phyloP scores from a whole-genome alignment of 2,329 filamentous ascomycete genomes.

The Scytalidium lignicola region DNA sequence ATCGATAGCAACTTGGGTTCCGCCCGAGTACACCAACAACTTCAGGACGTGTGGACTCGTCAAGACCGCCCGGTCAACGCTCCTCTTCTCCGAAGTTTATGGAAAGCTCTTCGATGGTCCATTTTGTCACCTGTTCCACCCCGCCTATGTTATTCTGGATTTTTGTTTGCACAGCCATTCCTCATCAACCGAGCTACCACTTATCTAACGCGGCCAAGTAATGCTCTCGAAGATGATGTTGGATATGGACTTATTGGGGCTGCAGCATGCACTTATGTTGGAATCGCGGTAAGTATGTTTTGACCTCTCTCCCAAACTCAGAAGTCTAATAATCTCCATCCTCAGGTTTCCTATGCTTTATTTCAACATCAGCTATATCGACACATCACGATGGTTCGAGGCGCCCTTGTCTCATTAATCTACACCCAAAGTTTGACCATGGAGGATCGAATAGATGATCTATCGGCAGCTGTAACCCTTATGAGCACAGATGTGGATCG shows the following conservation, averaged over 20 bases:
- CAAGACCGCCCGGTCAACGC: no score
- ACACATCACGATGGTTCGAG: slow-evolving; percentile 36
- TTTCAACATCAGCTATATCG: slow-evolving; percentile 34
- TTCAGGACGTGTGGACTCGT: not conserved
- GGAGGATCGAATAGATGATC: slow-evolving; percentile 23
- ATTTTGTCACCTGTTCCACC: slow-evolving; percentile 1
- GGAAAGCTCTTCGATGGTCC: not conserved
- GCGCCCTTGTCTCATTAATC: slow-evolving; percentile 39
- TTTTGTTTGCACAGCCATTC: slow-evolving; percentile 14
- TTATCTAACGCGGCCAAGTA: not conserved
- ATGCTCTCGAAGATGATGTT: not conserved
- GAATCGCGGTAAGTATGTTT: slow-evolving; percentile 11
- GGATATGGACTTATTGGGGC: slow-evolving; percentile 20
- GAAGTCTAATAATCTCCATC: not conserved
- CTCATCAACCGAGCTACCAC: slow-evolving; percentile 10
- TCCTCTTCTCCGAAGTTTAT: no score
- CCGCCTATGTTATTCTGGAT: slow-evolving; percentile 7
- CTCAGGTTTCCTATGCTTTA: not conserved
- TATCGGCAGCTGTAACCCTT: slow-evolving; percentile 35
- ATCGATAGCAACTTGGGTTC: slow-evolving; percentile 4
- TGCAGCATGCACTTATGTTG: slow-evolving; percentile 16
- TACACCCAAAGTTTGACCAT: slow-evolving; percentile 40
- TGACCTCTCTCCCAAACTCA: not conserved
- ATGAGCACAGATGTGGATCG: slow-evolving; percentile 41
- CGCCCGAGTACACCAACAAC: no score